phyloP scores from a whole-genome alignment of 352 stramenopile species.

The Globisporangium viniferum region DNA sequence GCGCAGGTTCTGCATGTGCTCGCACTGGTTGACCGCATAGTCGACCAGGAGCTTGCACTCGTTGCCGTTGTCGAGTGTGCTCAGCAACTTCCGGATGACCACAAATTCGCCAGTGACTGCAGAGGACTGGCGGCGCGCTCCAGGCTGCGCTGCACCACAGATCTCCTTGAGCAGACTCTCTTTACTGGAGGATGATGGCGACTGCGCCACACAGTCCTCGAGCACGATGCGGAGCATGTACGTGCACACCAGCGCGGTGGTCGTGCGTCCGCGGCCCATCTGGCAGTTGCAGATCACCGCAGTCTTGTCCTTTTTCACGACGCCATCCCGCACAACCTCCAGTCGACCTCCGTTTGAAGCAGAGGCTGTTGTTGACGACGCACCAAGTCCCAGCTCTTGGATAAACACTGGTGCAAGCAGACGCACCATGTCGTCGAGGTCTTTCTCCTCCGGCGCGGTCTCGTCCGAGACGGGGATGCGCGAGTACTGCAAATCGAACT shows the following conservation, averaged over 20 bases:
- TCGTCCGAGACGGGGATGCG: constrained; percentile 89
- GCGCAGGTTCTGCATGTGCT: constrained; percentile 84
- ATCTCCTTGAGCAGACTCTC: constrained; percentile 25
- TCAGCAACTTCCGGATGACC: constrained; percentile 69
- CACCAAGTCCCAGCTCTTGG: constrained; percentile 45
- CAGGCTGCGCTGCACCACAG: constrained; percentile 4
- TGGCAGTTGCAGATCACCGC: constrained; percentile 90
- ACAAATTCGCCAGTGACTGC: constrained; percentile 59
- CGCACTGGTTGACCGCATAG: constrained; percentile 70
- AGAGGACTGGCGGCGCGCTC: constrained; percentile 47
- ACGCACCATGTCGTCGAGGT: constrained; percentile 86
- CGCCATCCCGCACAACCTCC: background rate
- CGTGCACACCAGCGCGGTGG: constrained; percentile 84
- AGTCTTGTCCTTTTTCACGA: constrained; percentile 35
- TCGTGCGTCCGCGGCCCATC: constrained; percentile 87
- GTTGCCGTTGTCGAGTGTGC: constrained; percentile 67
- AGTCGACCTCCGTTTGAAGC: background rate
- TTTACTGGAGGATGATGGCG: constrained; percentile 5
- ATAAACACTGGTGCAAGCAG: constrained; percentile 65
- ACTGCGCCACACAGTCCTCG: constrained; percentile 28
- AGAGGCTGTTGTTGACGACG: background rate
- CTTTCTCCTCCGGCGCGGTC: constrained; percentile 86
- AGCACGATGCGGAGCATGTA: constrained; percentile 84
- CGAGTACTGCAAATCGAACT: constrained; percentile 74
- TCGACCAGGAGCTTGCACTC: constrained; percentile 67